These are phyloP conservation scores for Sugiyamaella floridensis DNA, from an alignment of 805 yeast species.

Conservation along the genomic window DNA sequence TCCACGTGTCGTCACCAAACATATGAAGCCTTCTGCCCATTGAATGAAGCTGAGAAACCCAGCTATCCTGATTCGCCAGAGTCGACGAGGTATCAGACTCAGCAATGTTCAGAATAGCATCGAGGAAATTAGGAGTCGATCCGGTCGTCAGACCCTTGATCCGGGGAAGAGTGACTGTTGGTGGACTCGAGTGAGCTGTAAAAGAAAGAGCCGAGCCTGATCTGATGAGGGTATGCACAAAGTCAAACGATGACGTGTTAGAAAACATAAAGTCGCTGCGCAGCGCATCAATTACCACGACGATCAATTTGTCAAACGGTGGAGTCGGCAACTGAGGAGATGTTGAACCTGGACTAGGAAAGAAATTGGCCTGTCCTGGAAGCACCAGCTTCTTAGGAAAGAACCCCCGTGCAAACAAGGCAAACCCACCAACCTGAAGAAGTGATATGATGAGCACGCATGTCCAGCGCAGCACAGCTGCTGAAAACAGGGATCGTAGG, in stretches of 20 bases:
- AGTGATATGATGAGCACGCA: constrained; percentile 8
- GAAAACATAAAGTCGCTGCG: constrained; percentile 76
- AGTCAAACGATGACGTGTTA: constrained; percentile 57
- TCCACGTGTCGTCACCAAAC: constrained; percentile 98
- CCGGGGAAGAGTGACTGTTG: constrained; percentile 93
- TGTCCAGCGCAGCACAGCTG: neutral
- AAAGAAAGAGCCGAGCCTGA: constrained; percentile 73
- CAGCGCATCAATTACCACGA: constrained; percentile 90
- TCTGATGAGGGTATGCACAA: constrained; percentile 55
- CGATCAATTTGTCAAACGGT: constrained; percentile 55
- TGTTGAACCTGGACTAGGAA: constrained; percentile 5
- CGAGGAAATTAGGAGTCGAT: constrained; percentile 86
- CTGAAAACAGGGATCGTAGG: neutral
- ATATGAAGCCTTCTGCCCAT: constrained; percentile 53
- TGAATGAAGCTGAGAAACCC: constrained; percentile 62
- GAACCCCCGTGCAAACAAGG: constrained; percentile 72
- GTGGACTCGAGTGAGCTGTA: constrained; percentile 90
- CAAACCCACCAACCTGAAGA: constrained; percentile 47
- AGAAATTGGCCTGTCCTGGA: constrained; percentile 45
- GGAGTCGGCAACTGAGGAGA: neutral
- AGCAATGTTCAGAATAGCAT: constrained; percentile 88
- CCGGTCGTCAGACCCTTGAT: constrained; percentile 92
- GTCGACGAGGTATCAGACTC: constrained; percentile 76
- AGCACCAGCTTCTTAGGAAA: constrained; percentile 83
- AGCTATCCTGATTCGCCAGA: constrained; percentile 71